These are phyloP conservation scores for Candida lessepsii DNA, from an alignment of 805 yeast species.

Conservation along the genomic window DNA sequence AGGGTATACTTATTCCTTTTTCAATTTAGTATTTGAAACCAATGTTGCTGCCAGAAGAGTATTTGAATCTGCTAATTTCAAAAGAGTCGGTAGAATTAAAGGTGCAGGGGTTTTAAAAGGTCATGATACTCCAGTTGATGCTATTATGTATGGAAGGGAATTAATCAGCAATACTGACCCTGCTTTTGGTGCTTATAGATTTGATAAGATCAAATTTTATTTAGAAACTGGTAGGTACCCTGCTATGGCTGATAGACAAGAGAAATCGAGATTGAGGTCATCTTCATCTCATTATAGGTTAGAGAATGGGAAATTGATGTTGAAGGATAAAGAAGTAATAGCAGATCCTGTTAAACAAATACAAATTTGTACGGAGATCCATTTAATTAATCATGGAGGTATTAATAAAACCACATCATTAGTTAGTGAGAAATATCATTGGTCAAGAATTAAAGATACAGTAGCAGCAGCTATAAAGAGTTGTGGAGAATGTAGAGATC, in stretches of 20 bases:
- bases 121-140: constrained; percentile 81
- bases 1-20: constrained; percentile 81
- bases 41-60: constrained; percentile 80
- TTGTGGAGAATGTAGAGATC: constrained; percentile 72
- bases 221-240: constrained; percentile 87
- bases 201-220: constrained; percentile 75
- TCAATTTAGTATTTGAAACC: constrained; percentile 85
- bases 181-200: constrained; percentile 54
- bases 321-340: constrained; percentile 82
- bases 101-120: constrained; percentile 90
- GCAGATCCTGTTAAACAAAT: constrained; percentile 72
- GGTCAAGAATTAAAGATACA: constrained; percentile 88
- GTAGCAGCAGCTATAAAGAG: constrained; percentile 74
- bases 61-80: constrained; percentile 74
- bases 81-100: constrained; percentile 73
- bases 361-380: constrained; percentile 70
- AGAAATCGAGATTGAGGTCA: constrained; percentile 82
- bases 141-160: constrained; percentile 80
- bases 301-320: constrained; percentile 66
- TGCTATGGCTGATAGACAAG: constrained; percentile 74
- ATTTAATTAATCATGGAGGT: constrained; percentile 73
- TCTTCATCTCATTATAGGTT: constrained; percentile 75
- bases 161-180: constrained; percentile 56
- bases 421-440: constrained; percentile 78
- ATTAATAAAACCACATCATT: constrained; percentile 82